Base-by-base conservation (phyloP, 1,139 yeast genomes). In the Meyerozyma smithsonii region DNA sequence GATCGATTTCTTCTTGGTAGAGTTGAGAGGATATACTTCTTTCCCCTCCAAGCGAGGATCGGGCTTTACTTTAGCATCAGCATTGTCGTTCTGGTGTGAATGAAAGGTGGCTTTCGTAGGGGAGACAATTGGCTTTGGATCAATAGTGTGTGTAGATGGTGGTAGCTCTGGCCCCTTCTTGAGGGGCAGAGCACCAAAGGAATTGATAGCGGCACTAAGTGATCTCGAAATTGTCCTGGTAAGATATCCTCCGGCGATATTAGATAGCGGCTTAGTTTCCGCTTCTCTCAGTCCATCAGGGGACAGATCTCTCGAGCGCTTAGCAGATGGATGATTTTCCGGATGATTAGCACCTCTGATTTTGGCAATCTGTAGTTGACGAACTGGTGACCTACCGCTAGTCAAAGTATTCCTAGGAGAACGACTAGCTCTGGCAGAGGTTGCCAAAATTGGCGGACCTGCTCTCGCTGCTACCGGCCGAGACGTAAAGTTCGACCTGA, bases 1-100 rank as follows among this genome's bases (percentile, higher is more conserved):
- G 45, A 63, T 49, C 2, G 69, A 59, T 38, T 60, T 62, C 48
- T 62, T 62, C 43, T 58, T 61, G 36, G 59, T 49, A 1, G 54
- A 40, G 2, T 66, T 64, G 3, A 57, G 50, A 16, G 39, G 30
- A 1, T 32, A 20, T 6, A 14, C 11, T 4, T 20, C 19, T 5
- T 11, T 11, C n/a, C n/a, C 14, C 3, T 20, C 36, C 15, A 8
- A 18, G 3, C 30, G 30, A 8, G 19, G 21, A 1, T 34, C 35
- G 6, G 7, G 11, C 8, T 15, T 19, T 3, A 17, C 4, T 8
- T 25, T 21, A 4, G 23, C 7, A 5, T 26, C 30, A 12, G 11
- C 30, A 26, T 4, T 26, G 5, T 26, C 15, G 6, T 6, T 23
- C 25, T 23, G 12, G n/a, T 6, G 10, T 14, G 30, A 8, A 12